Percentiles rank a stretch among this genome's conserved stretches.
Conservation (phyloP, 768 basidiomycete genomes). For the Lactarius deliciosus region DNA sequence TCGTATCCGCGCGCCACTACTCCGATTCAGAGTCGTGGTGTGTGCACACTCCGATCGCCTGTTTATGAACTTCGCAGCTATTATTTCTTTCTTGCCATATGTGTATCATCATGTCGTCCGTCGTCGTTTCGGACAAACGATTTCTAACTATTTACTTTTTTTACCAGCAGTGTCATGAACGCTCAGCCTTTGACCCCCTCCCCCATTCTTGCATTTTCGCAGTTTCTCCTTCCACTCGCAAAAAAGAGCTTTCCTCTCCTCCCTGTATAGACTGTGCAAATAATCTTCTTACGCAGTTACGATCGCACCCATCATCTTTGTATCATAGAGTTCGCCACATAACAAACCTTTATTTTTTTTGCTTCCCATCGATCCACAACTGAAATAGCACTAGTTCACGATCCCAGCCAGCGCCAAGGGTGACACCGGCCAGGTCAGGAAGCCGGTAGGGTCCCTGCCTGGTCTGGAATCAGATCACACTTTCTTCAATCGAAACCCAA, state of each 20-base stretch:
- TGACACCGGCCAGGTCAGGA: background rate
- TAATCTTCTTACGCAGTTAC: conserved; percentile 12
- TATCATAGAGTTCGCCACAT: conserved; percentile 15
- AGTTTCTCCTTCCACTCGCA: conserved; percentile 5
- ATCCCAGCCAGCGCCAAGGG: background rate
- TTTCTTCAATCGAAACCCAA: background rate
- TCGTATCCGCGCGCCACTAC: background rate
- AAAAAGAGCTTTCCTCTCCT: conserved; percentile 2
- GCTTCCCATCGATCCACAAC: background rate
- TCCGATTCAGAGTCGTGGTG: background rate
- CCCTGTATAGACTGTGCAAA: conserved; percentile 14
- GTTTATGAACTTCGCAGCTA: conserved; percentile 2
- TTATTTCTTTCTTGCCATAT: conserved; percentile 11
- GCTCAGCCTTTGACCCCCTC: background rate
- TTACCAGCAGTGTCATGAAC: background rate
- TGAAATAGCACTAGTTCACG: background rate
- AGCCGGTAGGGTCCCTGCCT: background rate
- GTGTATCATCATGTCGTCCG: conserved; percentile 10
- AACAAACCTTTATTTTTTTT: background rate
- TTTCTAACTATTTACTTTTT: conserved; percentile 20
- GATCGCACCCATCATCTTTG: conserved; percentile 18
- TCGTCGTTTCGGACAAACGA: background rate
- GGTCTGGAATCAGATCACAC: background rate
- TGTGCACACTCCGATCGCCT: background rate
- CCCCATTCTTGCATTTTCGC: conserved; percentile 11